phyloP scores from a whole-genome alignment of 495 filamentous ascomycete genomes.

The Annulohypoxylon nitens region DNA sequence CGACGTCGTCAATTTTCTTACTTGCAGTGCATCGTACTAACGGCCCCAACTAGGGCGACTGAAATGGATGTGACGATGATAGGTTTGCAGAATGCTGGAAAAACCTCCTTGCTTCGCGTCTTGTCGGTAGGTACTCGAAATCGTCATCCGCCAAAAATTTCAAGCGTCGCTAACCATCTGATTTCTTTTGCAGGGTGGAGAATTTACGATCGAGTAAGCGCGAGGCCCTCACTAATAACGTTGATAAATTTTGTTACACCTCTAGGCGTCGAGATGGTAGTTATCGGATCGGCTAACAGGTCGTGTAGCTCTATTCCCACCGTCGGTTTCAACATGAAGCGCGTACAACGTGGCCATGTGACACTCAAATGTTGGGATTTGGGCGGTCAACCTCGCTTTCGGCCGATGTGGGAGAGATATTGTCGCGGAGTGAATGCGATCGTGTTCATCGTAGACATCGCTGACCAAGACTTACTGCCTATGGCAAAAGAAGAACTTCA shows the following conservation, averaged over 20 bases:
- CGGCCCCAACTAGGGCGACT: constrained; percentile 76
- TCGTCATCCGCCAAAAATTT: constrained; percentile 23
- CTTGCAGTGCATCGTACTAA: constrained; percentile 47
- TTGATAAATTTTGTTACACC: constrained; percentile 25
- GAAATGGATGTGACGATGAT: constrained; percentile 99
- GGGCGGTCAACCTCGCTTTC: constrained; percentile 95
- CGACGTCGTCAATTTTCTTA: constrained; percentile 33
- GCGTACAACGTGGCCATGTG: constrained; percentile 97
- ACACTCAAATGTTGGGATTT: constrained; percentile 99
- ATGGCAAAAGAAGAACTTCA: constrained; percentile 93
- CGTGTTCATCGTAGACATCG: constrained; percentile 96
- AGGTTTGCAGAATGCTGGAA: constrained; percentile 97
- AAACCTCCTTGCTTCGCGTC: constrained; percentile 93
- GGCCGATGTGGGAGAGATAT: constrained; percentile 99
- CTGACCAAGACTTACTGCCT: constrained; percentile 83
- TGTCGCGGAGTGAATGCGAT: constrained; percentile 98
- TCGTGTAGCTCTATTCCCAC: constrained; percentile 91
- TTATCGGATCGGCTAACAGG: constrained; percentile 57
- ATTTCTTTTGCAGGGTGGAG: constrained; percentile 77
- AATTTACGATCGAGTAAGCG: constrained; percentile 99
- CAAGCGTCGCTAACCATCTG: constrained; percentile 39
- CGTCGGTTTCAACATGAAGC: constrained; percentile 99
- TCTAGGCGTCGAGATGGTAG: constrained; percentile 35
- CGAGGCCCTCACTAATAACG: constrained; percentile 25
- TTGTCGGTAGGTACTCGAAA: constrained; percentile 78